Evolutionary conservation across 331 rosid species (phyloP).

Genomic region (Quercus tomentella): DNA sequence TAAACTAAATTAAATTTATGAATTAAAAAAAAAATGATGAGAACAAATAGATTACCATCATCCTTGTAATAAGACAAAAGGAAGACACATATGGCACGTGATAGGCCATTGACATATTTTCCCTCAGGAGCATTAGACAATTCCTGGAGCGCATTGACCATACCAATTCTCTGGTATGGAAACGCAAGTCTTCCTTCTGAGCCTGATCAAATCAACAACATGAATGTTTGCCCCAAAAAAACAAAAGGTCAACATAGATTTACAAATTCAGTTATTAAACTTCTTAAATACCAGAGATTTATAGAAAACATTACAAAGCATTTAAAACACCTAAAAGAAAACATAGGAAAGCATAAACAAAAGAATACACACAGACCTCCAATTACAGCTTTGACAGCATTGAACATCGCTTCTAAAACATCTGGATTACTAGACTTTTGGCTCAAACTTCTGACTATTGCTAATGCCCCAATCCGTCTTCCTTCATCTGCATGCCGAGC

Average conservation of each 20-base stretch:
- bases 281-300: slow-evolving; percentile 4
- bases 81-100: slow-evolving; percentile 62
- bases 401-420: slow-evolving; percentile 66
- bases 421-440: slow-evolving; percentile 90
- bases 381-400: slow-evolving; percentile 75
- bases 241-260: background rate
- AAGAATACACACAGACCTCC: slow-evolving; percentile 51
- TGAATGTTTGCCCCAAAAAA: background rate
- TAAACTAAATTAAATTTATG: background rate
- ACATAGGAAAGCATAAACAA: background rate
- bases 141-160: slow-evolving; percentile 77
- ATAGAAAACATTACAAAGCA: background rate
- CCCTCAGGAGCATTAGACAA: slow-evolving; percentile 82
- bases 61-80: slow-evolving; percentile 78
- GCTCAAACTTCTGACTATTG: slow-evolving; percentile 67
- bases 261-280: background rate
- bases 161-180: slow-evolving; percentile 92
- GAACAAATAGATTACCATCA: slow-evolving; percentile 48
- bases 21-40: background rate
- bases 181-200: slow-evolving; percentile 94
- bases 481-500: slow-evolving; percentile 87
- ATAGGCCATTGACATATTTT: slow-evolving; percentile 51
- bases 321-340: background rate
- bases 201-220: slow-evolving; percentile 43
- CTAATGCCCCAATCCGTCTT: slow-evolving; percentile 72